Evolutionary conservation across 179 eudicot species (phyloP), one percentile per base, ranked within the genome.

Genomic region (Amaranthus tricolor): DNA sequence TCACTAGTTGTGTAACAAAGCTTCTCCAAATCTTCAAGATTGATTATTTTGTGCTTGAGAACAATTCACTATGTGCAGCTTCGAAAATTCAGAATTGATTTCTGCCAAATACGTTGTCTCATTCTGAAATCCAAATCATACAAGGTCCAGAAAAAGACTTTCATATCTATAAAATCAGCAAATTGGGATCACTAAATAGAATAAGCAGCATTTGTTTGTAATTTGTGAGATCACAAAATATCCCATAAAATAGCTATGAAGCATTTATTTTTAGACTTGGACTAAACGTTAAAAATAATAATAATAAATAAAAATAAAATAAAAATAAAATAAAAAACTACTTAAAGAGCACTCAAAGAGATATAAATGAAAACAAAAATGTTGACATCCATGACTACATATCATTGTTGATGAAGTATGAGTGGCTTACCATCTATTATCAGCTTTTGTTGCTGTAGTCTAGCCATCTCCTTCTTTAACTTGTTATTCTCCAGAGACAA

Each of bases 401-500:
- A 31, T 31, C 40, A 31, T 2, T 31, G 40, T 31, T 31, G 40
- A 31, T 31, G 40, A 31, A 31, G 40, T 31, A 20, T 5, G 59
- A 71, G 66, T 55, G n/a, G 50, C 82, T 82, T 54, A 91, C 96
- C 82, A 47, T 89, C 96, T 67, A 78, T 78, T 19, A 80, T 68
- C 71, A 82, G 76, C 77, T 89, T 86, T 77, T 83, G 72, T 76
- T 80, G 88, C 77, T 78, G 83, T 66, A 85, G 77, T 71, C 76
- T 80, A 49, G 74, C 68, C 73, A 88, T 62, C 72, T 84, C 79
- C 83, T 86, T 90, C 88, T 88, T 88, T 48, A 91, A 73, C 72
- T 81, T 74, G 55, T 71, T 76, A 77, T 91, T 91, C 77, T 91
- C 96, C 82, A 86, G 17, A 19, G 87, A 87, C 66, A 89, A 77